A percentile compares a stretch with the other conserved stretches of the same genome.
Conservation (phyloP, 371 early-diverging fungal genomes). For the Phascolomyces articulosus region DNA sequence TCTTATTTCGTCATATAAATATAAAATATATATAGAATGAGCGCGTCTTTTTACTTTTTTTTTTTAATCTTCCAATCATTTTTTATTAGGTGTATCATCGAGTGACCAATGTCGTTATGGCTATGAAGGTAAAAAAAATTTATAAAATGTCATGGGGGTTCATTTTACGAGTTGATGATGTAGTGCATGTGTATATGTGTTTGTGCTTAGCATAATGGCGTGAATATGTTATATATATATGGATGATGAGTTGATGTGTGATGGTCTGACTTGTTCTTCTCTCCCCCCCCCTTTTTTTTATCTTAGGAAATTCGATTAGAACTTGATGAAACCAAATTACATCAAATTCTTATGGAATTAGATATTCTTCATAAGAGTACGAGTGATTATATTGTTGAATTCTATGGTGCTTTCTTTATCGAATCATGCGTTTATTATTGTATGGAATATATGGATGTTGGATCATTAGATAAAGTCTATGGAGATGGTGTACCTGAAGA, state of each 20-base stretch:
- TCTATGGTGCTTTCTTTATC: conserved; percentile 97
- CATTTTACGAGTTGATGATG: no score
- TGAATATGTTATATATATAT: no score
- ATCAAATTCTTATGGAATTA: conserved; percentile 89
- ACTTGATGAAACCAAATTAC: conserved; percentile 83
- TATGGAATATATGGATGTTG: conserved; percentile 95
- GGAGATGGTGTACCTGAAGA: conserved; percentile 82
- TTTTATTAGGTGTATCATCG: conserved; percentile 65
- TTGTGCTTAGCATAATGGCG: no score
- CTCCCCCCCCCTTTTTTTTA: neutral
- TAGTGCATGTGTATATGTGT: no score
- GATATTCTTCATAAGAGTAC: conserved; percentile 84
- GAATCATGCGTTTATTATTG: conserved; percentile 96
- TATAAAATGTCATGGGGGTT: neutral
- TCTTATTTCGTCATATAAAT: no score
- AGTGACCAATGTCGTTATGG: conserved; percentile 93
- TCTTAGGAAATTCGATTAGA: conserved; percentile 89
- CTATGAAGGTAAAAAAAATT: conserved; percentile 67
- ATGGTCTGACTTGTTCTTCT: neutral
- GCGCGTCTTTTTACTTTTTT: no score
- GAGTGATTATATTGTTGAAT: conserved; percentile 91
- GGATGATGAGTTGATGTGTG: no score
- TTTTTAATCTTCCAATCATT: neutral
- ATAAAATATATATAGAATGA: no score
- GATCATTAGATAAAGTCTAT: conserved; percentile 88